phyloP scores from a whole-genome alignment of 768 basidiomycete genomes.

The Leucosporidium yakuticum region DNA sequence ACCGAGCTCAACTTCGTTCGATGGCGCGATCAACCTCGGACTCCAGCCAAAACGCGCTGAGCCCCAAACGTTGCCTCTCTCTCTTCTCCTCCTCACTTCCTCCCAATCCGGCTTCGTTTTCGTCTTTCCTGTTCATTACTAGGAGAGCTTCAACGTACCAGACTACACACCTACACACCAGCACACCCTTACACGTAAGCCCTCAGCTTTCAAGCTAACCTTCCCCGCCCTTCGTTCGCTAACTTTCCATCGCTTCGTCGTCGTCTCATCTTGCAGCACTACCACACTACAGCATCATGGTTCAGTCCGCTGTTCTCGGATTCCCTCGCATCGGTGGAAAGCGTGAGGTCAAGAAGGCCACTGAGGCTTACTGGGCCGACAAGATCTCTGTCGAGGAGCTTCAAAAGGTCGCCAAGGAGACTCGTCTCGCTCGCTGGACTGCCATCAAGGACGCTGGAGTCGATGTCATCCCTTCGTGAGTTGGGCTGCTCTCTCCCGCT shows the following conservation, averaged over 20 bases:
- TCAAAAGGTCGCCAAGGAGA: constrained; percentile 75
- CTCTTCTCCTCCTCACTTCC: background rate
- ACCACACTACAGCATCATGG: constrained; percentile 2
- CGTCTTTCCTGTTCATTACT: background rate
- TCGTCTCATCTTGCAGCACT: background rate
- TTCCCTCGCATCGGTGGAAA: constrained; percentile 80
- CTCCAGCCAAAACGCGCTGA: too few relatives aligned
- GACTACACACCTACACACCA: background rate
- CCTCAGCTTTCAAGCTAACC: background rate
- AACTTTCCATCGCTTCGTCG: background rate
- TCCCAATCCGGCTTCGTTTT: background rate
- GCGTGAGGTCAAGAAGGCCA: constrained; percentile 85
- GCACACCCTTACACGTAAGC: background rate
- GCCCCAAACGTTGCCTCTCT: background rate
- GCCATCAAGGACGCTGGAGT: constrained; percentile 77
- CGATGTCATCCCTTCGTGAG: constrained; percentile 83
- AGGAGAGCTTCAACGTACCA: background rate
- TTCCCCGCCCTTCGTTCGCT: background rate
- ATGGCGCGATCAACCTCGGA: too few relatives aligned
- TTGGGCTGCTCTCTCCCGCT: constrained; percentile 10
- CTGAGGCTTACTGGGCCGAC: constrained; percentile 90
- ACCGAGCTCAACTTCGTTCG: too few relatives aligned
- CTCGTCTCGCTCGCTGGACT: constrained; percentile 83
- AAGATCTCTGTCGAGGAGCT: constrained; percentile 83
- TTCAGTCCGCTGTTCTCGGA: constrained; percentile 70